Base-by-base conservation (phyloP, 495 filamentous ascomycete species). In the Annulohypoxylon bovei region DNA sequence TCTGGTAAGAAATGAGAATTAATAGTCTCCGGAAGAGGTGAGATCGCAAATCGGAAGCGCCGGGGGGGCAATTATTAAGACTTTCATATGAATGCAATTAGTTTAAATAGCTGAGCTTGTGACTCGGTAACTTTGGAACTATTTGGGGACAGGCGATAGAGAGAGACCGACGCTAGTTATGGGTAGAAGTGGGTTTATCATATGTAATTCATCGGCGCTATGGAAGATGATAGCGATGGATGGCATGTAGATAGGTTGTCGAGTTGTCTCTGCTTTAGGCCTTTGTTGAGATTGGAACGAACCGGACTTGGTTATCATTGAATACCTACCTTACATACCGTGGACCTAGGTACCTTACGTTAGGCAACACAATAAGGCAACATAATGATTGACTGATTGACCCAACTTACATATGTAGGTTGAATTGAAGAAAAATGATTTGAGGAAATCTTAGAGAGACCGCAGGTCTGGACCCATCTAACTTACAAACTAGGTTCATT, bases 91-190 rank as follows among this genome's bases (percentile, higher is more conserved):
- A 57, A 60, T 39, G 22, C 12, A 44, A 61, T 65, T 62, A 55
- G 32, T 62, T 62, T 47, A 60, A 42, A 35, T 59, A 65, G 55
- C 22, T 27, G 23, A 70, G 68, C 68, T 71, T 44, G 68, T 66
- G 68, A 71, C 62, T 71, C 68, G 62, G 62, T 25, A 53, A 39
- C 30, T 18, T 35, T 33, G 50, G 30, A 18, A 35, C 14, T 40
- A 40, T 14, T 16, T 40, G 11, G 39, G 39, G n/a, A 30, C 25
- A 30, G 37, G 14, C 42, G 27, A 62, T 44, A 22, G 58, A 71
- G 49, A 58, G 52, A 30, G 40, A 30, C 54, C 49, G 33, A 50
- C 57, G 65, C 63, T 67, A 67, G 22, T 55, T 27, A 27, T 60
- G 58, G 28, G 18, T n/a, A 39, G 28, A 57, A 49, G 46, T 47